Evolutionary conservation across 73 alveolate species (phyloP), one percentile per base, ranked within the genome.

Genomic region (Uronychia setigera): DNA sequence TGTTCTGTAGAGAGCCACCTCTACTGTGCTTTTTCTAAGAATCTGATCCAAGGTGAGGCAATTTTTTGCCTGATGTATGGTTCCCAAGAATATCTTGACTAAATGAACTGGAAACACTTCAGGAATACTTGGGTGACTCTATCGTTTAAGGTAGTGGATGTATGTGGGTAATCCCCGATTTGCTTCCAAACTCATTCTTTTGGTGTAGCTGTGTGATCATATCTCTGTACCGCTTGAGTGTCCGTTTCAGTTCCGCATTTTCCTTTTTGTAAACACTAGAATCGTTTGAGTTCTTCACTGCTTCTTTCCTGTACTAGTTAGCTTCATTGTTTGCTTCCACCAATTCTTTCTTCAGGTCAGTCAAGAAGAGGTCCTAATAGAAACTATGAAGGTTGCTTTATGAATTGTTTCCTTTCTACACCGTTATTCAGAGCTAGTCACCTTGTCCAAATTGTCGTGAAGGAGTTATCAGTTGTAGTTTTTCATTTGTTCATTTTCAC

Each of bases 311-410:
- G 67, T 46, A 46, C 19, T 46, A 19, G 67, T 76, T 5, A 29
- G 59, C 59, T 13, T 76, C 81, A 28, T 31, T 31, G 31, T 31
- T 76, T 29, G 81, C 81, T 29, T 76, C 81, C 5, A 26, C 35
- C 1, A 76, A 27, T 9, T 76, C 81, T 27, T 31, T 76, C 59
- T 31, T 76, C 9, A 76, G 59, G 31, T 76, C 81, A 76, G 81
- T 76, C 81, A 76, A 26, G 32, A 76, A 76, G 59, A 76, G 28
- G 32, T 76, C 81, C 30, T 76, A 27, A 30, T 76, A 76, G 32
- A 76, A 76, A 9, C 28, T 26, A 31, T 76, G 81, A 1, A 76
- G 28, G 27, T 76, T 76, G 67, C 19, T 46, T 46, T 46, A 19
- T 46, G 5, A 5, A 11, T 19, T 19, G 19, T 46, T 46, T 19